Conservation (phyloP, 73 alveolate species). For the Loxodes magnus region DNA sequence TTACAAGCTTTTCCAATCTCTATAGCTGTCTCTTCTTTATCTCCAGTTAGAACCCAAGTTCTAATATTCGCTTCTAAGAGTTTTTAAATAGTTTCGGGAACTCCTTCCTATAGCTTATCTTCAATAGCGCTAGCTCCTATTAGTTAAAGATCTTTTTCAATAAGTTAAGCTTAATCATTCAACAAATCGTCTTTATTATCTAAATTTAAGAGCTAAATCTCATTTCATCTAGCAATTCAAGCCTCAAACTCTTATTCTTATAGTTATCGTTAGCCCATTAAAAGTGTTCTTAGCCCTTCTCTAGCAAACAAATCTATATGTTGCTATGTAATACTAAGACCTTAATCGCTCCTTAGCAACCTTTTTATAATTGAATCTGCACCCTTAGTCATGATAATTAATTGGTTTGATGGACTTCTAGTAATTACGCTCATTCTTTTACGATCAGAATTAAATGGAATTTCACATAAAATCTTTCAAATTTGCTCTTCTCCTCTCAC, state of each 20-base stretch:
- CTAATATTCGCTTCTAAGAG: slow-evolving; percentile 80
- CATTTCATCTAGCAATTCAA: not conserved
- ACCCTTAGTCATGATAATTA: slow-evolving; percentile 75
- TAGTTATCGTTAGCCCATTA: slow-evolving; percentile 57
- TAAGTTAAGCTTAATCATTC: slow-evolving; percentile 46
- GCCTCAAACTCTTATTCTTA: slow-evolving; percentile 13
- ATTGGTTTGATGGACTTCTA: slow-evolving; percentile 47
- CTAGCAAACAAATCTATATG: slow-evolving; percentile 52
- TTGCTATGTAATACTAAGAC: slow-evolving; percentile 9
- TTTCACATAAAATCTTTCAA: slow-evolving; percentile 52
- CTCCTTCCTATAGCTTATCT: slow-evolving; percentile 94
- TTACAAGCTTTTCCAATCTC: slow-evolving; percentile 73
- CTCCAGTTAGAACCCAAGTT: slow-evolving; percentile 94
- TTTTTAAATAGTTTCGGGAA: slow-evolving; percentile 86
- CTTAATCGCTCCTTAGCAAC: not conserved
- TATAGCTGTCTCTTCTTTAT: slow-evolving; percentile 89
- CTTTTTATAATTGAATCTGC: slow-evolving; percentile 68
- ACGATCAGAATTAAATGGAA: slow-evolving; percentile 56
- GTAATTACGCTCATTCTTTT: slow-evolving; percentile 53
- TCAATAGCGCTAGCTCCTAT: slow-evolving; percentile 93
- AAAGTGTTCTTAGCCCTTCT: slow-evolving; percentile 87
- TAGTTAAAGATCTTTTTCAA: slow-evolving; percentile 65
- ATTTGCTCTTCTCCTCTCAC: slow-evolving; percentile 6
- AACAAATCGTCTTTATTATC: slow-evolving; percentile 23
- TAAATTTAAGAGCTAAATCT: slow-evolving; percentile 6